These are phyloP conservation scores for Botryosphaeria dothidea DNA, from an alignment of 2,329 filamentous ascomycete genomes.

Conservation along the genomic window DNA sequence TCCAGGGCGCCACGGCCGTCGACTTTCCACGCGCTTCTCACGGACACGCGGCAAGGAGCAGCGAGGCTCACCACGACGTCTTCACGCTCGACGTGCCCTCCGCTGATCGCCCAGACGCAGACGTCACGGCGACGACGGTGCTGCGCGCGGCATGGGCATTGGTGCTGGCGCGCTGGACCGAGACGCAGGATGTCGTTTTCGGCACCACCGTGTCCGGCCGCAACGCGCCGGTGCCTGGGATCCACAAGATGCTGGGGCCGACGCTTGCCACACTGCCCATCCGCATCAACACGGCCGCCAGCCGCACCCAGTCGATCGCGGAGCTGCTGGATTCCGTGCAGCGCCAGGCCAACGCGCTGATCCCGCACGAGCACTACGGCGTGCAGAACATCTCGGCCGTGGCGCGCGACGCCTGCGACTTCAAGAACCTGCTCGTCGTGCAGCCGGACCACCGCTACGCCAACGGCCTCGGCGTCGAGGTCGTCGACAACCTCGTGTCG, in stretches of 20 bases:
- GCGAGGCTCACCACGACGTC: not conserved
- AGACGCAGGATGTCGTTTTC: conserved; percentile 31
- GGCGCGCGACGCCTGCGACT: conserved; percentile 42
- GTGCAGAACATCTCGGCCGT: not conserved
- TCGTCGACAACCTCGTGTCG: not conserved
- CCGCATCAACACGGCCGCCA: conserved; percentile 22
- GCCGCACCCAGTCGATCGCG: conserved; percentile 18
- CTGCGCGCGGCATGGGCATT: conserved; percentile 39
- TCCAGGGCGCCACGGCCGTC: not conserved
- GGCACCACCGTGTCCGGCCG: conserved; percentile 29
- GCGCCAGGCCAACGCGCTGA: not conserved
- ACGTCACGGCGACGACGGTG: conserved; percentile 30
- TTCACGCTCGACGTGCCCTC: not conserved
- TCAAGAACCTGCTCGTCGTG: conserved; percentile 54
- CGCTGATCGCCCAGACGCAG: not conserved
- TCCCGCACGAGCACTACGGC: not conserved
- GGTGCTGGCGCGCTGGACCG: conserved; percentile 37
- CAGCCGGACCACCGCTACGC: conserved; percentile 33
- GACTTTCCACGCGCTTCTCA: not conserved
- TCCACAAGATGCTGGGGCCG: conserved; percentile 27
- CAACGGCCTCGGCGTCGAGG: not conserved
- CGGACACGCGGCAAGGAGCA: not conserved
- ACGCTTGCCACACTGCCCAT: conserved; percentile 32
- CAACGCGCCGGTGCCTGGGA: conserved; percentile 24
- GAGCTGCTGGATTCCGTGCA: not conserved